Base-by-base conservation (phyloP, 2,329 filamentous ascomycete genomes). In the Botrytis cinerea region DNA sequence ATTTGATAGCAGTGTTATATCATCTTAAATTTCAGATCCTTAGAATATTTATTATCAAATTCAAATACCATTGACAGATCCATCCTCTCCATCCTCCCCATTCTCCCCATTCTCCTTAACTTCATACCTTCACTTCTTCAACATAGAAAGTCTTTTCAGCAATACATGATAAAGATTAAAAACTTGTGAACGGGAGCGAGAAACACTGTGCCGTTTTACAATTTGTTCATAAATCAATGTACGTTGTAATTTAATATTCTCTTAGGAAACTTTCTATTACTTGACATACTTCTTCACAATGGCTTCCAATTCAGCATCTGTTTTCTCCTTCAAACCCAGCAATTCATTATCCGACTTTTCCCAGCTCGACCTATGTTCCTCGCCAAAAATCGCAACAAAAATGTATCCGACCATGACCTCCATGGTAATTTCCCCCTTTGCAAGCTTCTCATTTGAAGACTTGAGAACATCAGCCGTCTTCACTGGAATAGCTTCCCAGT, bases 251-350 rank as follows among this genome's bases (percentile, higher is more conserved):
- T 20, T 51, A n/a, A n/a, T 28, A 57, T 28, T 8, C n/a, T 28
- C 51, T 6, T 25, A 43, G 10, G 25, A 32, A 16, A 54, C 32
- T 28, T 9, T 8, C 3, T 45, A n/a, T 54, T 8, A 43, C 35
- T 43, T 68, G 25, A 57, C 20, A 1, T 20, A 25, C n/a, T 69
- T 60, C 73, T 73, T 78, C 25, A 81, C 72, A 40, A 80, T 73
- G 8, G 80, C 81, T 74, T 83, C 79, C 7, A 87, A 67, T 38
- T 84, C 82, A 14, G 80, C 81, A 14, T 86, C 82, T 0, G 80
- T 83, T 72, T 83, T 78, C 7, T 40, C 57, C 8, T 80, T 78
- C 28, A 88, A 51, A 0, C 85, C 86, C 0, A 88, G 73, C 20
- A 87, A 77, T 59, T 79, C 77, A 73, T 82, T 82, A 73, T 86